Evolutionary conservation across 2,329 filamentous ascomycete genomes (phyloP).

Genomic region (Thielaviopsis euricoi): DNA sequence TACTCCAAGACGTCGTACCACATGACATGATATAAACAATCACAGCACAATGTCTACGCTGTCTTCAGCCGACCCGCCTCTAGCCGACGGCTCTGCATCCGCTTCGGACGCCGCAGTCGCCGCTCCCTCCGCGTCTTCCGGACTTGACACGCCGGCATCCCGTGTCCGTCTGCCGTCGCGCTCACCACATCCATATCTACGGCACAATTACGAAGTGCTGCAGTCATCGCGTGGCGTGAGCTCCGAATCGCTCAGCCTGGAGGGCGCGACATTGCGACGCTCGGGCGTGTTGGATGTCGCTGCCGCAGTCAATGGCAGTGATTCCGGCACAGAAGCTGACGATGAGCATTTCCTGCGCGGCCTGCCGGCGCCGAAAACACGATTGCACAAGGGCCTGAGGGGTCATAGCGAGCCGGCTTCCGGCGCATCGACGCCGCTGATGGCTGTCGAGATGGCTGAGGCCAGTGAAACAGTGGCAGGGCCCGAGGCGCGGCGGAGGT

Average conservation of each 20-base stretch:
- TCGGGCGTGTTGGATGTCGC: constrained; percentile 1
- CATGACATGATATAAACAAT: neutral
- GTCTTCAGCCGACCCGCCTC: neutral
- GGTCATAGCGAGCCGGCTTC: constrained; percentile 39
- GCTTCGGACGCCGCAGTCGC: neutral
- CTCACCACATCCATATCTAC: constrained; percentile 53
- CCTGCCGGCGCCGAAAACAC: constrained; percentile 59
- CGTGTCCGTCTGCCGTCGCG: constrained; percentile 35
- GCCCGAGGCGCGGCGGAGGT: constrained; percentile 13
- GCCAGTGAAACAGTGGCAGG: constrained; percentile 2
- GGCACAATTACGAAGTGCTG: constrained; percentile 37
- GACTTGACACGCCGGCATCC: neutral
- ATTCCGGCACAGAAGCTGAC: constrained; percentile 88
- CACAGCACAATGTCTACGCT: neutral
- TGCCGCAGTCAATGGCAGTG: constrained; percentile 37
- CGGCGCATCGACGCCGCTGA: constrained; percentile 36
- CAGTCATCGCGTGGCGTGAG: constrained; percentile 26
- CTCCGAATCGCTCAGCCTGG: neutral
- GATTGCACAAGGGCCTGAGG: constrained; percentile 62
- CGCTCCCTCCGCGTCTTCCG: neutral
- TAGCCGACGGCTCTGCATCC: neutral
- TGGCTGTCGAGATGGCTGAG: constrained; percentile 29
- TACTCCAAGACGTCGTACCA: neutral
- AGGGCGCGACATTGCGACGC: neutral
- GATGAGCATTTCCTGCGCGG: constrained; percentile 83